Percentiles rank a stretch among this genome's conserved stretches.
Evolutionary conservation across 495 filamentous ascomycete genomes (phyloP).

Genomic region (Entonaema liquescens): DNA sequence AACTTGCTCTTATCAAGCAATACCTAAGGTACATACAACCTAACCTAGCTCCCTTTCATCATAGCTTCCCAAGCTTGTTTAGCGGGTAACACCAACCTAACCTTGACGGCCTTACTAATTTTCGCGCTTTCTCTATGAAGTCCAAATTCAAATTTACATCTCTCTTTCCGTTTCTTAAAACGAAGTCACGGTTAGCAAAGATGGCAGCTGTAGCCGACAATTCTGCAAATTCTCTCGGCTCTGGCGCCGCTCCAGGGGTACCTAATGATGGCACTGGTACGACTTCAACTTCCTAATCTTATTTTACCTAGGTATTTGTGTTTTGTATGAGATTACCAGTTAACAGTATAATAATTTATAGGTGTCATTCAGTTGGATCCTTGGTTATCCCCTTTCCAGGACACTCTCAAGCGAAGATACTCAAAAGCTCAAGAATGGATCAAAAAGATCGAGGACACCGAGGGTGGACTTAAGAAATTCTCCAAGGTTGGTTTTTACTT

Average conservation of each 20-base stretch:
- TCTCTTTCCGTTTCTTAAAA: constrained; percentile 12
- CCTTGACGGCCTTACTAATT: background rate
- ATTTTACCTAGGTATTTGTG: background rate
- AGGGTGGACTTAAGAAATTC: constrained; percentile 93
- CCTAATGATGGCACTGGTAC: constrained; percentile 60
- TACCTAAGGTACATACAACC: background rate
- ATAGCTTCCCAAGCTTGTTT: constrained; percentile 25
- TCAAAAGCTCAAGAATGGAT: constrained; percentile 88
- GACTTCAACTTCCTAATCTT: constrained; percentile 8
- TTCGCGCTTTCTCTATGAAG: constrained; percentile 4
- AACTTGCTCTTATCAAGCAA: constrained; percentile 21
- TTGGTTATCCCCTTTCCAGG: constrained; percentile 86
- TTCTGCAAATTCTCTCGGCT: constrained; percentile 51
- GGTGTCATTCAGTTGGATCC: constrained; percentile 90
- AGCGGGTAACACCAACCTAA: constrained; percentile 31
- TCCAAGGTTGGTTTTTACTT: constrained; percentile 68
- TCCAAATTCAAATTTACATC: constrained; percentile 8
- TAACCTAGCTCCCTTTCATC: constrained; percentile 26
- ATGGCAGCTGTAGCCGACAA: constrained; percentile 52
- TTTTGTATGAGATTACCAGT: background rate
- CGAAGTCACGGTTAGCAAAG: constrained; percentile 21
- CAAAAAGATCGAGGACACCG: constrained; percentile 77
- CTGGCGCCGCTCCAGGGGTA: constrained; percentile 47
- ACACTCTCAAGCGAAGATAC: constrained; percentile 78
- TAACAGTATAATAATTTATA: constrained; percentile 49